These are phyloP conservation scores for Pythium myriotylum DNA, from an alignment of 352 stramenopile genomes.

Conservation along the genomic window DNA sequence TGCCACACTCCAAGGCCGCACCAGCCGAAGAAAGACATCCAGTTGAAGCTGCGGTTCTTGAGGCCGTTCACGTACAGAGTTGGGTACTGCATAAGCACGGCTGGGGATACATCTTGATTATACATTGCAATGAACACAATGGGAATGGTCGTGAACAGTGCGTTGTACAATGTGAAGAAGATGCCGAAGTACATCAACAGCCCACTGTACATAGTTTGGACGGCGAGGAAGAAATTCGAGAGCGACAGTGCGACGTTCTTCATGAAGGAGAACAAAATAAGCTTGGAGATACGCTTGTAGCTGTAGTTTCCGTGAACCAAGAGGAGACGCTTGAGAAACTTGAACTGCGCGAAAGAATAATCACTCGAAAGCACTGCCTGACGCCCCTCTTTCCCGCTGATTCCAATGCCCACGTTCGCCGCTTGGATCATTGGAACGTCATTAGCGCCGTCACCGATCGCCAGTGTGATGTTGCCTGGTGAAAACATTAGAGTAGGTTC, in stretches of 20 bases:
- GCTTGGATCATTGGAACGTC: slow-evolving; percentile 90
- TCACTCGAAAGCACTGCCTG: slow-evolving; percentile 86
- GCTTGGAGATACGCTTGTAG: slow-evolving; percentile 90
- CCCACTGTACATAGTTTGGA: slow-evolving; percentile 86
- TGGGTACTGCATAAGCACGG: slow-evolving; percentile 89
- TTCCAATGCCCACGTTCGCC: slow-evolving; percentile 83
- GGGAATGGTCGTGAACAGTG: slow-evolving; percentile 88
- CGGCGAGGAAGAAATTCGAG: slow-evolving; percentile 85
- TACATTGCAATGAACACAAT: slow-evolving; percentile 92
- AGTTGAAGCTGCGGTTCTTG: slow-evolving; percentile 90
- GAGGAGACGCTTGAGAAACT: slow-evolving; percentile 78
- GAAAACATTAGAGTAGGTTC: slow-evolving; percentile 89
- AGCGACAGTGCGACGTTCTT: slow-evolving; percentile 87
- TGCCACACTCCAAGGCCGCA: slow-evolving; percentile 86
- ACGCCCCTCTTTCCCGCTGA: slow-evolving; percentile 85
- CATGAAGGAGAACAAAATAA: slow-evolving; percentile 90
- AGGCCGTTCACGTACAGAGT: slow-evolving; percentile 88
- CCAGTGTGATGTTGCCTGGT: slow-evolving; percentile 84
- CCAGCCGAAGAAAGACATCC: slow-evolving; percentile 88
- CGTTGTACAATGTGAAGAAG: slow-evolving; percentile 91
- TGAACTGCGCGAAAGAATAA: slow-evolving; percentile 85
- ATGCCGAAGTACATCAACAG: slow-evolving; percentile 90
- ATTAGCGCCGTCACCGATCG: slow-evolving; percentile 86
- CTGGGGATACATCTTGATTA: slow-evolving; percentile 89
- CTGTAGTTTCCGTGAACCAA: slow-evolving; percentile 90